Percentiles rank a stretch among this genome's conserved stretches.
These are phyloP conservation scores for Spergularia bocconei DNA, from an alignment of 148 eudicot genomes.

Conservation along the genomic window DNA sequence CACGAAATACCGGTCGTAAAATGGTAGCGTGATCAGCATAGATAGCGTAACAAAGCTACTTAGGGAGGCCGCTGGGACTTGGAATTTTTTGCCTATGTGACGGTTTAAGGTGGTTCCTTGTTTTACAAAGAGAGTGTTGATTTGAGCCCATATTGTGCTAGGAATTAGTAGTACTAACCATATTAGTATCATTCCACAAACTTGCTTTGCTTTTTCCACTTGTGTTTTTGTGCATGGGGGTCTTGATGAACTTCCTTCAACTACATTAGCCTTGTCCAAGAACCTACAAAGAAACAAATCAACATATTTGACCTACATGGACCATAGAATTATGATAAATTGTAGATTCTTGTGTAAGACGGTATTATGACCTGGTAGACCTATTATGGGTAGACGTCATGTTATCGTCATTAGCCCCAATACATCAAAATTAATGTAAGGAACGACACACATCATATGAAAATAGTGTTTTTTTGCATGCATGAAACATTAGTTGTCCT, in stretches of 20 bases:
- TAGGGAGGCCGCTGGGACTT: slow-evolving; percentile 79
- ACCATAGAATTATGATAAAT: background rate
- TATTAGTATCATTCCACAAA: slow-evolving; percentile 71
- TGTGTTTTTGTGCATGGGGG: slow-evolving; percentile 69
- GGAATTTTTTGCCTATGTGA: slow-evolving; percentile 43
- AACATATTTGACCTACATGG: background rate
- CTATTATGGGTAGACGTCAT: too few species aligned
- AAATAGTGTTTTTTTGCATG: background rate
- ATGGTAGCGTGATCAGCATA: slow-evolving; percentile 63
- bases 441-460: too few species aligned
- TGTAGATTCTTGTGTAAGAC: too few species aligned
- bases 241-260: slow-evolving; percentile 39
- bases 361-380: too few species aligned
- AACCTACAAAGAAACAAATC: slow-evolving; percentile 36
- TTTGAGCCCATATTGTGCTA: slow-evolving; percentile 90
- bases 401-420: too few species aligned
- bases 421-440: too few species aligned
- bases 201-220: slow-evolving; percentile 72
- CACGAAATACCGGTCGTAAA: slow-evolving; percentile 75
- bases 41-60: slow-evolving; percentile 75
- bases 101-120: slow-evolving; percentile 85
- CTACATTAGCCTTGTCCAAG: slow-evolving; percentile 75
- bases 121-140: slow-evolving; percentile 81
- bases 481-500: background rate
- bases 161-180: slow-evolving; percentile 76